Evolutionary conservation across 1,139 yeast species (phyloP), one percentile per base, ranked within the genome.

Genomic region (Spathaspora sp.): DNA sequence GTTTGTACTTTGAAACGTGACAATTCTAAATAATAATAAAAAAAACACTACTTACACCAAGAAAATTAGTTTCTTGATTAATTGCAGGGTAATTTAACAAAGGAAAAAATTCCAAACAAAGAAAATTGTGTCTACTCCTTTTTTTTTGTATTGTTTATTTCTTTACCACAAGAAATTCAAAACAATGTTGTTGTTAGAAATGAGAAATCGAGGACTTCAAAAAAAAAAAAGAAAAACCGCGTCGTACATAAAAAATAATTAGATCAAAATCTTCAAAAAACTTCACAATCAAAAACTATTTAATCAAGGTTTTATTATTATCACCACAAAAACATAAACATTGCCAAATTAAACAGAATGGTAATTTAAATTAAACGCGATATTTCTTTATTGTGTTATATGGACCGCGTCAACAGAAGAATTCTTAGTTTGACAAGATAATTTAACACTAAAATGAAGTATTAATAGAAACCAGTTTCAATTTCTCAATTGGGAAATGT

Each of bases 241-340:
- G 36, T 31, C 36, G 36, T 31, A 31, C 36, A 31, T 31, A 31
- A 15, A 31, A 31, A 31, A 31, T 31, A 31, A 15, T n/a, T 13
- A 31, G 10, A 29, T 3, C 17, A 31, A 31, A 31, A 31, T 15
- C 16, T 15, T 13, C 15, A n/a, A 15, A 13, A 13, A 31, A 31
- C 2, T 15, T 13, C 36, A 31, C 13, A 31, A 31, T 7, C 9
- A 13, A 31, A 31, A 31, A 13, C 15, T 31, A 9, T 9, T 18
- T 7, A 31, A 15, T 31, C 16, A 13, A 31, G 36, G 15, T 31
- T 13, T 31, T n/a, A 13, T 31, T 31, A 31, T 31, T 7, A 15
- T 9, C 18, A n/a, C 7, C 15, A 31, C 36, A 31, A 31, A 27
- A 31, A 31, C 10, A 15, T 31, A 31, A 31, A 31, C 36, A 31